phyloP scores from a whole-genome alignment of 1,284 basidiomycete species.

The Ustilago shanxiensis region DNA sequence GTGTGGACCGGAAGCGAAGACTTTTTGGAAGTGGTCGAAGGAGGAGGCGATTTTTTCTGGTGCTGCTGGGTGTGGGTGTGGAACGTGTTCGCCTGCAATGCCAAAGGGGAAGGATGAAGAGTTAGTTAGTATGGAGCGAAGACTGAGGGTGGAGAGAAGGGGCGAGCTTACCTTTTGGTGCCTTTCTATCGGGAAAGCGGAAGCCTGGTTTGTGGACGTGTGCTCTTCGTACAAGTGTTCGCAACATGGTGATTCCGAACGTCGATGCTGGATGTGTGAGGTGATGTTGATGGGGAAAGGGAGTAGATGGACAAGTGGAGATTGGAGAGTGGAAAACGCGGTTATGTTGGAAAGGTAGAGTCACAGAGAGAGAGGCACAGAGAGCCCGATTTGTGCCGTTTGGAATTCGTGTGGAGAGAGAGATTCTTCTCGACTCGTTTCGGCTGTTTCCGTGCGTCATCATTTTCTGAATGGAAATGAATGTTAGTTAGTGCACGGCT shows the following conservation, averaged over 20 bases:
- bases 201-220: conserved; percentile 59
- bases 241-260: conserved; percentile 47
- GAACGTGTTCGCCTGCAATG: conserved; percentile 52
- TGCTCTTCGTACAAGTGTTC: conserved; percentile 53
- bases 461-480: too few species aligned
- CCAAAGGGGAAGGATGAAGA: background rate
- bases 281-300: background rate
- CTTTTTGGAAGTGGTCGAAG: conserved; percentile 64
- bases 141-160: background rate
- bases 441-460: conserved; percentile 24
- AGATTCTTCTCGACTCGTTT: background rate
- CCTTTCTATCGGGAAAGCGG: conserved; percentile 61
- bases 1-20: conserved; percentile 63
- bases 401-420: conserved; percentile 11
- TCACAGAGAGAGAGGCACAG: background rate
- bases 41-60: conserved; percentile 52
- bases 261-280: background rate
- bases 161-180: conserved; percentile 50
- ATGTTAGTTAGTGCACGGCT: too few species aligned
- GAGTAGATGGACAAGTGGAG: background rate
- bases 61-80: conserved; percentile 67
- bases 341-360: background rate
- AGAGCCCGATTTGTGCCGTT: conserved; percentile 31
- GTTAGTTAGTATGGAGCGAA: background rate
- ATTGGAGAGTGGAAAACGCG: background rate